phyloP scores from a whole-genome alignment of 345 rosid genomes.

The Pugionium cornutum region DNA sequence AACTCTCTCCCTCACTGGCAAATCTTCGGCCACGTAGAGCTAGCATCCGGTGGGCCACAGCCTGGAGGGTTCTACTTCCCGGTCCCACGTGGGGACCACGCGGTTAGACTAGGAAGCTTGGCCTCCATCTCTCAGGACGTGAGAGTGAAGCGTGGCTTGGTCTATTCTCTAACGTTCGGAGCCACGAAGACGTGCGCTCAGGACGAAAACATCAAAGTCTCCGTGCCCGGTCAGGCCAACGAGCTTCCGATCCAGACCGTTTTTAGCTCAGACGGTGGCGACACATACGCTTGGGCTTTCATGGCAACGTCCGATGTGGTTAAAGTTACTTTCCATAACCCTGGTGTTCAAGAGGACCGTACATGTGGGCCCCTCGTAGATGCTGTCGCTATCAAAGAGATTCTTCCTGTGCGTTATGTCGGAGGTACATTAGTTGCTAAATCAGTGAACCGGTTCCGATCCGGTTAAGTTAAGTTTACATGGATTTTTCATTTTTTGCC shows the following conservation, averaged over 20 bases:
- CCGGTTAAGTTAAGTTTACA: not conserved
- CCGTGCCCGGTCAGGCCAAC: slow-evolving; percentile 53
- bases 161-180: slow-evolving; percentile 77
- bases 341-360: slow-evolving; percentile 80
- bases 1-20: slow-evolving; percentile 84
- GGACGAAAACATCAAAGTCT: slow-evolving; percentile 63
- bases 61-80: slow-evolving; percentile 75
- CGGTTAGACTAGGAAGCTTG: slow-evolving; percentile 72
- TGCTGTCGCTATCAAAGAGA: slow-evolving; percentile 79
- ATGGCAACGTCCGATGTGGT: slow-evolving; percentile 48
- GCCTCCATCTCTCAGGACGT: slow-evolving; percentile 68
- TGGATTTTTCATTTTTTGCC: not conserved
- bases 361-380: slow-evolving; percentile 87
- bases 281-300: slow-evolving; percentile 81
- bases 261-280: slow-evolving; percentile 77
- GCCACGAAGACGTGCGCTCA: slow-evolving; percentile 79
- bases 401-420: slow-evolving; percentile 47
- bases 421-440: slow-evolving; percentile 40
- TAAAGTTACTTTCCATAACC: slow-evolving; percentile 68
- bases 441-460: not conserved
- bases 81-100: slow-evolving; percentile 76
- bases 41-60: slow-evolving; percentile 74
- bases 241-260: slow-evolving; percentile 76
- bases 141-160: slow-evolving; percentile 41
- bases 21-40: slow-evolving; percentile 69